Evolutionary conservation across 495 filamentous ascomycete genomes (phyloP).

Genomic region (Annulohypoxylon stygium): DNA sequence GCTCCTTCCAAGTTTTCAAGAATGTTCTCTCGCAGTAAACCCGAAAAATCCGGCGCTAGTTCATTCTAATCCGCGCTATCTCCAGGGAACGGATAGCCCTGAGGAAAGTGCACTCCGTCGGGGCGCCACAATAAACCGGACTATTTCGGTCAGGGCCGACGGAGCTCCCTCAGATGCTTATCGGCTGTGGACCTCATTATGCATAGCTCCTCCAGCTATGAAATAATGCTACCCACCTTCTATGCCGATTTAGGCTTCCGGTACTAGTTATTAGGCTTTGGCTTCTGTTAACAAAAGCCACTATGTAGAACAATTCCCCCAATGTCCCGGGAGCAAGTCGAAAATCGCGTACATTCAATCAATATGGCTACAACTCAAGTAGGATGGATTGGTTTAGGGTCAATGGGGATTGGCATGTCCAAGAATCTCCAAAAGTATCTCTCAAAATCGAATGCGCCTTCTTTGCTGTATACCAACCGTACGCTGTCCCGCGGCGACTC

Average conservation of each 20-base stretch:
- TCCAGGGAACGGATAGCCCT: not conserved
- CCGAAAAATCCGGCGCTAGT: not conserved
- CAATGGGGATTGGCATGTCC: constrained; percentile 82
- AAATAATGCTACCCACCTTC: no score
- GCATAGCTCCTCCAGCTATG: no score
- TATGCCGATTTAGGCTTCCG: no score
- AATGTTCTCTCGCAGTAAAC: not conserved
- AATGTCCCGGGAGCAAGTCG: not conserved
- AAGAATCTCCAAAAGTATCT: constrained; percentile 74
- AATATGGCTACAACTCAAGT: constrained; percentile 64
- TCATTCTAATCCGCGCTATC: not conserved
- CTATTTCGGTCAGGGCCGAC: not conserved
- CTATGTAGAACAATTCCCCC: not conserved
- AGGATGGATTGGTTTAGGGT: constrained; percentile 81
- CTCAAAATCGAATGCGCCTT: constrained; percentile 65
- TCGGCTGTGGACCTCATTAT: not conserved
- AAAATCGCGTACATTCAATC: not conserved
- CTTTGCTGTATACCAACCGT: constrained; percentile 77
- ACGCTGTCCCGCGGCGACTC: constrained; percentile 63
- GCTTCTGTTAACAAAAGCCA: not conserved
- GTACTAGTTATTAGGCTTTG: not conserved
- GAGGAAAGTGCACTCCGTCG: no score
- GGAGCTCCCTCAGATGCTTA: not conserved
- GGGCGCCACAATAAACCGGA: not conserved
- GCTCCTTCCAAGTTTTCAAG: no score